phyloP scores from a whole-genome alignment of 108 stramenopile species.

The Pseudonitzschia delicatissima region DNA sequence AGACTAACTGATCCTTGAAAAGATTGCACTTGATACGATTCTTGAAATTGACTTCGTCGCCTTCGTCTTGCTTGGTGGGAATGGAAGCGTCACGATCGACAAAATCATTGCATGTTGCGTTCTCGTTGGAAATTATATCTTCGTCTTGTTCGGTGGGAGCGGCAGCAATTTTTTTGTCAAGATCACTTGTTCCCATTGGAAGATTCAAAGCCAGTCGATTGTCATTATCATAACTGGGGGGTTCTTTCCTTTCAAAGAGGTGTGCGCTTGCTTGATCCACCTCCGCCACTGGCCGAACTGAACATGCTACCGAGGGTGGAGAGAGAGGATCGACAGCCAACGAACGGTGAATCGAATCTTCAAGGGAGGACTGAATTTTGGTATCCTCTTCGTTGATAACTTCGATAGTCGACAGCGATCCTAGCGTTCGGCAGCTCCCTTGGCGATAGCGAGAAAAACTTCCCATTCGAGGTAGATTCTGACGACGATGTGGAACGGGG shows the following conservation, averaged over 20 bases:
- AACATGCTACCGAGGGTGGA: not conserved
- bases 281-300: not conserved
- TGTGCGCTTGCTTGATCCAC: not conserved
- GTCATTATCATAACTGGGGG: not conserved
- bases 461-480: not conserved
- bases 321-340: not conserved
- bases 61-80: not conserved
- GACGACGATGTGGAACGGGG: not conserved
- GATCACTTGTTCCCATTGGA: too few relatives aligned
- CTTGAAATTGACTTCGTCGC: not conserved
- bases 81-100: not conserved
- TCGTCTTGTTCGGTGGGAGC: too few relatives aligned
- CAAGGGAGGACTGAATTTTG: not conserved
- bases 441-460: not conserved
- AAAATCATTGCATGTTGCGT: not conserved
- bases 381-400: constrained; percentile 5
- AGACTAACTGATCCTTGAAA: not conserved
- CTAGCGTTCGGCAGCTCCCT: constrained; percentile 3
- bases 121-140: too few relatives aligned
- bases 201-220: too few relatives aligned
- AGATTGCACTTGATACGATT: too few relatives aligned
- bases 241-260: not conserved
- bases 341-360: not conserved
- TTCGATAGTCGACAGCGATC: constrained; percentile 10
- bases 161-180: too few relatives aligned